Evolutionary conservation across 768 basidiomycete species (phyloP).

Genomic region (Serendipita indica): DNA sequence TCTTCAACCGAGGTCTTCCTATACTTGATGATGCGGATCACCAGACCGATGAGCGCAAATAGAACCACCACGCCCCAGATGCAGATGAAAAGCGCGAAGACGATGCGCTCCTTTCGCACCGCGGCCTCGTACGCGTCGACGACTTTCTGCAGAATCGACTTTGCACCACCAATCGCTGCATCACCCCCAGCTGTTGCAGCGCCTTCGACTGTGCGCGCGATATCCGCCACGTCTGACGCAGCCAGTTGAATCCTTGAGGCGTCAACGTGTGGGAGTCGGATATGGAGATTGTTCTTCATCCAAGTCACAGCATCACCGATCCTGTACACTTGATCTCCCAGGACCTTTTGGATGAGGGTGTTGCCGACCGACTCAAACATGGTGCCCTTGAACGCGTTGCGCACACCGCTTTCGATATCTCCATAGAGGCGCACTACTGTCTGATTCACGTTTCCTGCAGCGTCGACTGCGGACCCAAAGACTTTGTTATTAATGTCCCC

Average conservation of each 20-base stretch:
- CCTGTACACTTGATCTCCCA: neutral
- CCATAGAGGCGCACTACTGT: neutral
- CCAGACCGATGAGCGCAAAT: too few relatives aligned
- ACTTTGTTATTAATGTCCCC: neutral
- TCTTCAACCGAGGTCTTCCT: too few relatives aligned
- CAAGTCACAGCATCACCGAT: neutral
- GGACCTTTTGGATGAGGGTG: neutral
- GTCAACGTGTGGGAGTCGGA: neutral
- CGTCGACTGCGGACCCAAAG: neutral
- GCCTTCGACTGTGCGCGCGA: neutral
- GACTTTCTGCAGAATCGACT: neutral
- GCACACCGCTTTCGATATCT: neutral
- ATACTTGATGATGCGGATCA: too few relatives aligned
- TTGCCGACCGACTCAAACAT: neutral
- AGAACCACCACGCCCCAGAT: conserved; percentile 79
- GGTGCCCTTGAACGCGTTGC: neutral
- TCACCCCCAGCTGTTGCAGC: neutral
- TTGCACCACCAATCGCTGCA: neutral
- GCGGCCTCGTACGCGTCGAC: neutral
- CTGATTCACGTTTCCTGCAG: neutral
- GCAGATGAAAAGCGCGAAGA: conserved; percentile 69
- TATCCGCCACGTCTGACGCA: neutral
- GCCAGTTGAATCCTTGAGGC: neutral
- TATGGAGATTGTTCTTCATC: neutral
- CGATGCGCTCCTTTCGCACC: conserved; percentile 42